phyloP scores from a whole-genome alignment of 2,329 filamentous ascomycete species.

The Alternaria panax region DNA sequence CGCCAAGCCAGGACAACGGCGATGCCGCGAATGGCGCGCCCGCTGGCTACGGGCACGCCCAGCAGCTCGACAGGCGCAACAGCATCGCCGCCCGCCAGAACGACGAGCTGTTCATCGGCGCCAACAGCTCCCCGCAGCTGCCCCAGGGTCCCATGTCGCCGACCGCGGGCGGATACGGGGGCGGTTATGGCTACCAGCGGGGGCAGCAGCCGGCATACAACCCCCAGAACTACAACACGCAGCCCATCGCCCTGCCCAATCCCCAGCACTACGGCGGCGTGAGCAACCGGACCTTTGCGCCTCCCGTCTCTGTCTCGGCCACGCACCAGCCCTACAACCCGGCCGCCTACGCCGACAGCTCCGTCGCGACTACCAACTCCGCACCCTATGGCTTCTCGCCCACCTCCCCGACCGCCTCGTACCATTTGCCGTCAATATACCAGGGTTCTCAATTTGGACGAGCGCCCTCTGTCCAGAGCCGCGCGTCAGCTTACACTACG shows the following conservation, averaged over 20 bases:
- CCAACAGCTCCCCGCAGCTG: constrained; percentile 38
- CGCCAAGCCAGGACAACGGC: constrained; percentile 77
- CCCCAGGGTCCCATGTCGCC: constrained; percentile 41
- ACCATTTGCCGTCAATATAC: constrained; percentile 40
- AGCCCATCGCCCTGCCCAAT: constrained; percentile 58
- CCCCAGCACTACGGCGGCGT: constrained; percentile 66
- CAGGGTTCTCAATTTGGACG: constrained; percentile 45
- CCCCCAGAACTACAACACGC: constrained; percentile 66
- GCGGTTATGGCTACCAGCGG: constrained; percentile 55
- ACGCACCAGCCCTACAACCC: constrained; percentile 54
- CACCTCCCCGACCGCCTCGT: constrained; percentile 41
- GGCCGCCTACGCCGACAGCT: constrained; percentile 53
- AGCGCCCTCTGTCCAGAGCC: constrained; percentile 40
- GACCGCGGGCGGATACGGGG: constrained; percentile 31
- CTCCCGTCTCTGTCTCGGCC: constrained; percentile 24
- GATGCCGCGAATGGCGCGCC: constrained; percentile 68
- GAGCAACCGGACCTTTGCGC: constrained; percentile 46
- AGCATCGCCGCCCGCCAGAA: constrained; percentile 48
- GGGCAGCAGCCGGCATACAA: constrained; percentile 61
- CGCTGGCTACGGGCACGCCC: constrained; percentile 40
- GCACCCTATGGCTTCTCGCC: constrained; percentile 49
- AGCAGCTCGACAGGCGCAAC: constrained; percentile 44
- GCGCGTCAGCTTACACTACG: constrained; percentile 44
- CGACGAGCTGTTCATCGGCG: constrained; percentile 70
- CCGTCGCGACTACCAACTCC: constrained; percentile 39